A percentile compares a stretch with the other conserved stretches of the same genome.
Conservation (phyloP, 78 protist species). For the Dictyostelium intermedium region DNA sequence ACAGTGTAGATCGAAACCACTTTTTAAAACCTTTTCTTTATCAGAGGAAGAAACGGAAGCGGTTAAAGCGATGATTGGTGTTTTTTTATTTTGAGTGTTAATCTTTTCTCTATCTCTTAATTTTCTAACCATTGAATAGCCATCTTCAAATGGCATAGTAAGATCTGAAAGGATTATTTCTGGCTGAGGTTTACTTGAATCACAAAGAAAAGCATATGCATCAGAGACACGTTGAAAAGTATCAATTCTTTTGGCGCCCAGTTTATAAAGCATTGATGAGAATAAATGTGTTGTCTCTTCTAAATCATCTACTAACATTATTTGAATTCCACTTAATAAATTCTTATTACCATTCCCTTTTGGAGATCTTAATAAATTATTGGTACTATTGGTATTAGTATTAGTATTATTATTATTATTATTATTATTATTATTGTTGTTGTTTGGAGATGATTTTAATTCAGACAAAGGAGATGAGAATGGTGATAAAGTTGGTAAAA, state of each 20-base stretch:
- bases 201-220: not conserved
- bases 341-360: not conserved
- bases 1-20: slow-evolving; percentile 30
- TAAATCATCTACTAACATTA: slow-evolving; percentile 40
- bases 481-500: not conserved
- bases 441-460: not conserved
- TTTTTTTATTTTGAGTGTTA: not conserved
- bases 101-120: slow-evolving; percentile 6
- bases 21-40: not conserved
- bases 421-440: not conserved
- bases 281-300: slow-evolving; percentile 43
- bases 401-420: not conserved
- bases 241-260: slow-evolving; percentile 13
- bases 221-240: slow-evolving; percentile 1
- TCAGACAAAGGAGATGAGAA: not conserved
- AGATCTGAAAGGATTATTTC: slow-evolving; percentile 49
- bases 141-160: slow-evolving; percentile 57
- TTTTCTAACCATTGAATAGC: slow-evolving; percentile 15
- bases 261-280: slow-evolving; percentile 30
- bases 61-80: slow-evolving; percentile 43
- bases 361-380: not conserved
- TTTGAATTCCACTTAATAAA: not conserved
- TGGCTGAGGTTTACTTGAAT: not conserved
- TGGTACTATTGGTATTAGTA: not conserved
- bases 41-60: slow-evolving; percentile 27